Conservation (phyloP, 192 early-diverging fungal genomes). For the Globomyces pollinis-pini region DNA sequence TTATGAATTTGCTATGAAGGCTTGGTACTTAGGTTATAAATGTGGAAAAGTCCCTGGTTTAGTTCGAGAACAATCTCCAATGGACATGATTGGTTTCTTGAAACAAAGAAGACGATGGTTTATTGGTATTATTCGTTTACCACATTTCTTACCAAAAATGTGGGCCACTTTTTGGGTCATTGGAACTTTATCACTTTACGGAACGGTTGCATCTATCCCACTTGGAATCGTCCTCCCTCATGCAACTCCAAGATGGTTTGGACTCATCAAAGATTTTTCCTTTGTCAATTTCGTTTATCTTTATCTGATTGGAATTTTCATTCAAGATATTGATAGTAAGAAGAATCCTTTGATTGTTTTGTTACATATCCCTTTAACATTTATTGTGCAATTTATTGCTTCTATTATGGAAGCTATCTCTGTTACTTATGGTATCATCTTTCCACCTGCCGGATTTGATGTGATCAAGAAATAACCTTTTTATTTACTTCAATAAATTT, state of each 20-base stretch:
- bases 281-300: constrained; percentile 46
- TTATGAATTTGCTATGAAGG: constrained; percentile 45
- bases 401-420: constrained; percentile 36
- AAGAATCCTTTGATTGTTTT: constrained; percentile 33
- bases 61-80: constrained; percentile 46
- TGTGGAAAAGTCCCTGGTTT: constrained; percentile 48
- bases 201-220: constrained; percentile 36
- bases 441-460: constrained; percentile 43
- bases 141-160: constrained; percentile 42
- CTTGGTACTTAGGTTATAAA: constrained; percentile 41
- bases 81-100: constrained; percentile 43
- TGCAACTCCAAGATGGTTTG: constrained; percentile 48
- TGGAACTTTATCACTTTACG: constrained; percentile 35
- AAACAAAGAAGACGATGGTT: constrained; percentile 52
- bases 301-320: constrained; percentile 43
- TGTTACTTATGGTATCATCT: constrained; percentile 45
- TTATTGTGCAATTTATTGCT: constrained; percentile 41
- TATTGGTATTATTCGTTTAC: constrained; percentile 46
- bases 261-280: constrained; percentile 43
- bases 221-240: constrained; percentile 22
- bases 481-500: too few relatives aligned
- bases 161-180: constrained; percentile 51
- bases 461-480: constrained; percentile 42
- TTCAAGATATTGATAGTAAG: constrained; percentile 46
- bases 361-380: constrained; percentile 30